Percentiles rank a stretch among this genome's conserved stretches.
phyloP scores from a whole-genome alignment of 148 eudicot species.

The Dianthus caryophyllus region DNA sequence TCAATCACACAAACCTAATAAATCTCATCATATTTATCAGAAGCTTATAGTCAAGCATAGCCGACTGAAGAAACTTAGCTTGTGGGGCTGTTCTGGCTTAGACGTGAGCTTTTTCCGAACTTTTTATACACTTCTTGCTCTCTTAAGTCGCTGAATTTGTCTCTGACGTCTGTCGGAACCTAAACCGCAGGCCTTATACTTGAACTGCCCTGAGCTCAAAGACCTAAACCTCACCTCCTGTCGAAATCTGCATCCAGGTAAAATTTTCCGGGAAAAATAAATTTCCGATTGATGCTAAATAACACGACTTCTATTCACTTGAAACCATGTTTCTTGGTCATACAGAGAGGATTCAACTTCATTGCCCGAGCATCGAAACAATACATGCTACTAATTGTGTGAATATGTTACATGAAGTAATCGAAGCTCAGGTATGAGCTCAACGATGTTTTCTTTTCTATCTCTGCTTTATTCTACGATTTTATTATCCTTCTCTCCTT shows the following conservation, averaged over 20 bases:
- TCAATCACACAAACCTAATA: constrained; percentile 43
- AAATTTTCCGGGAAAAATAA: not conserved
- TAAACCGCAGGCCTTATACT: constrained; percentile 64
- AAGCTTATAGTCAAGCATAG: constrained; percentile 86
- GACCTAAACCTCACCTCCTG: constrained; percentile 85
- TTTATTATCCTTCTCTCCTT: no score
- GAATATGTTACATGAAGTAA: constrained; percentile 38
- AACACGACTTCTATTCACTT: not conserved
- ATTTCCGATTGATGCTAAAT: not conserved
- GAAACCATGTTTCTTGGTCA: constrained; percentile 7
- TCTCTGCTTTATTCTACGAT: not conserved
- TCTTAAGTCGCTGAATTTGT: not conserved
- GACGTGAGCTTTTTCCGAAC: constrained; percentile 58
- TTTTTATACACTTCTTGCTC: not conserved
- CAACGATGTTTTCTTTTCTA: not conserved
- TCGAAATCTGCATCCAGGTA: constrained; percentile 78
- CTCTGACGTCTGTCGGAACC: constrained; percentile 11
- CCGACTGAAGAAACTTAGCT: constrained; percentile 75
- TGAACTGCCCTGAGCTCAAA: constrained; percentile 76
- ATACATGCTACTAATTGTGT: constrained; percentile 72
- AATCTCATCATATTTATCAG: constrained; percentile 56
- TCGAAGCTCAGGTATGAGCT: constrained; percentile 61
- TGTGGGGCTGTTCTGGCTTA: constrained; percentile 98
- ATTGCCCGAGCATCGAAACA: constrained; percentile 70
- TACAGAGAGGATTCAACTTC: constrained; percentile 65